Conservation (phyloP, 75 land plant species). For the Adiantum capillusveneris region DNA sequence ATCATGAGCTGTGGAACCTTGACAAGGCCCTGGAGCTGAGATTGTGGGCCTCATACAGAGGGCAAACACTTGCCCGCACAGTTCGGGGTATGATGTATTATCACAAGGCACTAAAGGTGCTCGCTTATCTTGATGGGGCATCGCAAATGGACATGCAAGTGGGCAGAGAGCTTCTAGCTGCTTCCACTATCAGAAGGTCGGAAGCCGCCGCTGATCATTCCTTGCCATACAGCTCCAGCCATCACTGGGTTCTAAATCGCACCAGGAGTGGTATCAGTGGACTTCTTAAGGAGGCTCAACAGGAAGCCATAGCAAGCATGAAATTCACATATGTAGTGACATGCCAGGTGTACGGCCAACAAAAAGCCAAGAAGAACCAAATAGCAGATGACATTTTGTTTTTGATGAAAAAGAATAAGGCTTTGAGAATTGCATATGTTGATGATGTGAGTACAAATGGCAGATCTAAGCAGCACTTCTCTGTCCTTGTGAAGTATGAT, state of each 20-base stretch:
- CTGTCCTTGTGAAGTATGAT: constrained; percentile 84
- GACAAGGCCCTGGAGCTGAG: constrained; percentile 53
- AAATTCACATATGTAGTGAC: constrained; percentile 45
- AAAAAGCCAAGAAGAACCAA: constrained; percentile 16
- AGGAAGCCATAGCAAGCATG: constrained; percentile 22
- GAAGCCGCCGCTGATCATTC: background rate
- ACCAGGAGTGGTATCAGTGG: background rate
- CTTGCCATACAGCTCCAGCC: background rate
- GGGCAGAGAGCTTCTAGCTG: constrained; percentile 4
- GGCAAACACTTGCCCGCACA: constrained; percentile 85
- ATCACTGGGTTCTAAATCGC: background rate
- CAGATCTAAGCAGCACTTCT: constrained; percentile 13
- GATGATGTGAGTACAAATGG: constrained; percentile 15
- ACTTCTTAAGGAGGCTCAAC: background rate
- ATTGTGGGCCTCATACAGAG: constrained; percentile 92
- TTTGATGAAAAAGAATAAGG: constrained; percentile 24
- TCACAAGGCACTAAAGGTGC: constrained; percentile 66
- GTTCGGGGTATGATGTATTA: constrained; percentile 99
- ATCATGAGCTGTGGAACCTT: constrained; percentile 40
- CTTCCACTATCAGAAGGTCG: background rate
- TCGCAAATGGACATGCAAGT: constrained; percentile 17
- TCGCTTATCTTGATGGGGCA: constrained; percentile 35
- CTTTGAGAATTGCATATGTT: constrained; percentile 28
- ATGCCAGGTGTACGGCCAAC: constrained; percentile 42
- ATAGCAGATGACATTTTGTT: constrained; percentile 30